Evolutionary conservation across 495 filamentous ascomycete genomes (phyloP).

Genomic region (Oidiodendron maius): DNA sequence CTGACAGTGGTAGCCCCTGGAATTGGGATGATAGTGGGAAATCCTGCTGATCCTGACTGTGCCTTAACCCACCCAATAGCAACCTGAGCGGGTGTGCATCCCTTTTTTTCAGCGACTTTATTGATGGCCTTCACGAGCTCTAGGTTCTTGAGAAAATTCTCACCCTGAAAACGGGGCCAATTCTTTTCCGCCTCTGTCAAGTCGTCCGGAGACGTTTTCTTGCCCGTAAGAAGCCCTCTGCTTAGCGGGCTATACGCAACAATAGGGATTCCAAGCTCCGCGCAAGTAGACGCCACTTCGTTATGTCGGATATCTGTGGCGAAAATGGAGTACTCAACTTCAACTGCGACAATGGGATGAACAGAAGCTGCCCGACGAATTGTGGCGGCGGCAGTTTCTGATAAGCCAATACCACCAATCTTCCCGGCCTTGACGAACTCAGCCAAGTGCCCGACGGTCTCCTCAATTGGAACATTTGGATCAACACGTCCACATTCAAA

Average conservation of each 20-base stretch:
- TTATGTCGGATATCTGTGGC: constrained; percentile 59
- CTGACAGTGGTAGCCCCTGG: constrained; percentile 55
- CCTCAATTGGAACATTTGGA: constrained; percentile 40
- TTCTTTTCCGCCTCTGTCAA: constrained; percentile 53
- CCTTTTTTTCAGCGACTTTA: constrained; percentile 60
- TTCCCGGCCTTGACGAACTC: constrained; percentile 63
- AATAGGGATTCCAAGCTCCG: constrained; percentile 62
- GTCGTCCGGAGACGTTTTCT: constrained; percentile 51
- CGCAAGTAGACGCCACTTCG: constrained; percentile 63
- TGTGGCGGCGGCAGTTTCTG: constrained; percentile 63
- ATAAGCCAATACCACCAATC: constrained; percentile 66
- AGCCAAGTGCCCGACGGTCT: constrained; percentile 46
- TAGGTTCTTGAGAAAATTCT: constrained; percentile 65
- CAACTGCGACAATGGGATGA: constrained; percentile 63
- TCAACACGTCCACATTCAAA: constrained; percentile 74
- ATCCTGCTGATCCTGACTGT: constrained; percentile 34
- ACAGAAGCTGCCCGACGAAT: constrained; percentile 66
- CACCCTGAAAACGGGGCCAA: constrained; percentile 61
- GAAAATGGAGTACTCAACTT: constrained; percentile 72
- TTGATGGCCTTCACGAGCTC: constrained; percentile 60
- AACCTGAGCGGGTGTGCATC: constrained; percentile 64
- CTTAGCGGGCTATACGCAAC: constrained; percentile 40
- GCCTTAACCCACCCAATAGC: constrained; percentile 59
- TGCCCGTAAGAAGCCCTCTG: constrained; percentile 36
- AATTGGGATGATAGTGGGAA: constrained; percentile 72